Percentiles rank a stretch among this genome's conserved stretches.
Evolutionary conservation across 768 basidiomycete genomes (phyloP).

Genomic region (Austroboletus festivus): DNA sequence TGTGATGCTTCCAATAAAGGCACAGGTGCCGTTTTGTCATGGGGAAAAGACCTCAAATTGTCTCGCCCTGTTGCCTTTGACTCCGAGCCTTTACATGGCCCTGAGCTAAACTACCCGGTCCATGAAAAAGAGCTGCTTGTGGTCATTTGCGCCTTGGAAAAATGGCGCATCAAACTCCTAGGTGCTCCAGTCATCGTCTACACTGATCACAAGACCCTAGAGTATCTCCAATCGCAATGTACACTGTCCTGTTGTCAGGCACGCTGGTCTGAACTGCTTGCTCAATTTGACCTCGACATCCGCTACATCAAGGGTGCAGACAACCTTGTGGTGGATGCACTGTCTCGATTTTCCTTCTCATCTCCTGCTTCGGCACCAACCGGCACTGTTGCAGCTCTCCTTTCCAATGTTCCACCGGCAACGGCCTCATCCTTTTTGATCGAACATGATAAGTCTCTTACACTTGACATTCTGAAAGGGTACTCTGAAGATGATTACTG

Average conservation of each 20-base stretch:
- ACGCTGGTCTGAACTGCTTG: constrained; percentile 39
- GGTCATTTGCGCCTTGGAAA: neutral
- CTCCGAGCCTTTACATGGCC: constrained; percentile 5
- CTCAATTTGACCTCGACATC: constrained; percentile 35
- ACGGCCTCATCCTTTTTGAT: neutral
- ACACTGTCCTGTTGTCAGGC: constrained; percentile 35
- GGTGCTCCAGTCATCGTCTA: constrained; percentile 10
- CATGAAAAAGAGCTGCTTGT: neutral
- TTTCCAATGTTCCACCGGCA: too few relatives aligned
- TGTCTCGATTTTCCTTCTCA: constrained; percentile 24
- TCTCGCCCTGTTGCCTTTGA: too few relatives aligned
- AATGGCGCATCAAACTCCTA: neutral
- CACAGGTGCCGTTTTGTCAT: neutral
- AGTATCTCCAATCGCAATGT: constrained; percentile 30
- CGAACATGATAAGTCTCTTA: neutral
- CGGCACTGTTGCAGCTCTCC: neutral
- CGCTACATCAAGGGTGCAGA: constrained; percentile 37
- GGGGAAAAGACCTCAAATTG: constrained; percentile 3
- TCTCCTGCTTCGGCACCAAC: neutral
- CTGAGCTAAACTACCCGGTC: neutral
- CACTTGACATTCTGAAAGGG: neutral
- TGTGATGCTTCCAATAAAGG: constrained; percentile 6
- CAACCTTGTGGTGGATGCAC: constrained; percentile 39
- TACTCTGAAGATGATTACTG: constrained; percentile 13
- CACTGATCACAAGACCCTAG: constrained; percentile 29